Evolutionary conservation across 2,329 filamentous ascomycete genomes (phyloP), one percentile per base, ranked within the genome.

Genomic region (Periconia macrospinosa): DNA sequence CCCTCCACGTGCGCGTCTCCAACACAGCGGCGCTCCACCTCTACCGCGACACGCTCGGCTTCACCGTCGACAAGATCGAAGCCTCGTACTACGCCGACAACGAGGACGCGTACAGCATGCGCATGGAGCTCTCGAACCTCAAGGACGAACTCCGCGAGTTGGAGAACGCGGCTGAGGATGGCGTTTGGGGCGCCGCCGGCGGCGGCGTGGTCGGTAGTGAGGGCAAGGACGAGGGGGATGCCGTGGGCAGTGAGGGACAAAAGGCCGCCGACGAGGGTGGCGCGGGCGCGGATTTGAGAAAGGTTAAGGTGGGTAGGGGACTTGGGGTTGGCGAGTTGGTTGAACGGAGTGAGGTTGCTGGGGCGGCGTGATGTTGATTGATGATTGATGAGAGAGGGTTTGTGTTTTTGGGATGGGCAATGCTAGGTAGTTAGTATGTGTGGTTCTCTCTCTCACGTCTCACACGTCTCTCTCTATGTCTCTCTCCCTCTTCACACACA

Each of bases 11-110:
- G 60, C 92, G 94, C 69, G 86, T 96, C 49, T 94, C 90, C 75
- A 99, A 99, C 81, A 84, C 85, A 57, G 94, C 94, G 7, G 94
- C 94, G 23, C 85, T 96, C 58, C 90, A 90, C 67, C 84, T 99
- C 19, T 99, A 99, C 83, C 87, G 91, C 66, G 89, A 95, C 72
- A 97, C 92, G 0, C 85, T 97, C 1, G 88, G 91, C 50, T 97
- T 97, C 81, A 84, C 87, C 71, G 89, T 90, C 62, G 91, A 94
- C 61, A 94, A 92, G 79, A 86, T 88, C 11, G 91, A 96, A 77
- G 73, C 83, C 46, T 94, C 92, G 78, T 96, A 96, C 83, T 99
- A 99, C 73, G 94, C 94, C 53, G 94, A 99, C 74, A 93, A 93
- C 55, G 94, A 99, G 79, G 91, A 99, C 78, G 94, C 94, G 37